Percentiles rank a stretch among this genome's conserved stretches.
Conservation (phyloP, 1,284 basidiomycete species). For the Tilletia horrida region DNA sequence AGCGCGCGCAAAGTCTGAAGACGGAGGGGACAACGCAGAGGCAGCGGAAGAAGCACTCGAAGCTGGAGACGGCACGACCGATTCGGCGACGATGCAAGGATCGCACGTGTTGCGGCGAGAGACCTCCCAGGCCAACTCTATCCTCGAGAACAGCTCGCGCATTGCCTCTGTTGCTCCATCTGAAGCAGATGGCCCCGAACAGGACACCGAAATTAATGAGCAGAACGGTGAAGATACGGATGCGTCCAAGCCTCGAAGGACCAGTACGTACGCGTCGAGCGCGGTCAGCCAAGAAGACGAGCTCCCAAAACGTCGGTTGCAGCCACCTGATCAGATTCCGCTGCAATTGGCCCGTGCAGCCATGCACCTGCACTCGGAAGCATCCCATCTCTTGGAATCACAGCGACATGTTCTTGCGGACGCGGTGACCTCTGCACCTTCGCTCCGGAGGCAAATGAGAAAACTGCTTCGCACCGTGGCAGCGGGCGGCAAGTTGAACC, state of each 20-base stretch:
- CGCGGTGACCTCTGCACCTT: background rate
- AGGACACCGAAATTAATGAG: background rate
- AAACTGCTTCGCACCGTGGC: background rate
- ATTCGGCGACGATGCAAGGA: background rate
- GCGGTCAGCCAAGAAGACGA: background rate
- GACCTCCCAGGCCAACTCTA: no score
- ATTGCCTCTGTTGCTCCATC: background rate
- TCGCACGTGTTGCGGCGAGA: background rate
- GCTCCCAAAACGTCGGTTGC: no score
- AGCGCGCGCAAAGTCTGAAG: background rate
- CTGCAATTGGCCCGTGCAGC: conserved; percentile 10
- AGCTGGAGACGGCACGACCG: background rate
- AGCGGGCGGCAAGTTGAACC: conserved; percentile 5
- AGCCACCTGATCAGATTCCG: conserved; percentile 5
- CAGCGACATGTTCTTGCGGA: conserved; percentile 13
- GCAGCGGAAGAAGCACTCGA: no score
- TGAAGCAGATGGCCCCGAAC: background rate
- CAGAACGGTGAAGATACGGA: background rate
- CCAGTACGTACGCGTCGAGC: background rate
- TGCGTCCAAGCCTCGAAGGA: background rate
- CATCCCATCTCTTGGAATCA: background rate
- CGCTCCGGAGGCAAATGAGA: background rate
- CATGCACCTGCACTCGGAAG: conserved; percentile 16
- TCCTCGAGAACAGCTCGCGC: no score
- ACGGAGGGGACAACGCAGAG: no score